Evolutionary conservation across 768 basidiomycete genomes (phyloP).

Genomic region (Daedaleopsis sinensis): DNA sequence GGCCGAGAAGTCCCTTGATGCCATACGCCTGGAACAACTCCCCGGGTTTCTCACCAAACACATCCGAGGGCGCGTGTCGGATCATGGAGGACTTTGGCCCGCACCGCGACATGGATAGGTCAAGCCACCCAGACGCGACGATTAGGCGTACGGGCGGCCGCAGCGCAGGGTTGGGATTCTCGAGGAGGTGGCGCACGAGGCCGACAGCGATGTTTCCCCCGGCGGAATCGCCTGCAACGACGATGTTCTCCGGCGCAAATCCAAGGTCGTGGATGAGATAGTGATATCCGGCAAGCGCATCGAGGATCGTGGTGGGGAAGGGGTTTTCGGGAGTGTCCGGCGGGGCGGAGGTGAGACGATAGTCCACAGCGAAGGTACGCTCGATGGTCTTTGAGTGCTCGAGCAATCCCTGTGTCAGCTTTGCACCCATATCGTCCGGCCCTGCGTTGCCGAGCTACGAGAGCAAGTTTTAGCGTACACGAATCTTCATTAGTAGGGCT

Average conservation of each 20-base stretch:
- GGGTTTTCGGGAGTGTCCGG: constrained; percentile 48
- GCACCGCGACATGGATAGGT: constrained; percentile 47
- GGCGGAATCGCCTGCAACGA: constrained; percentile 75
- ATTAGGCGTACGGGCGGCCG: constrained; percentile 47
- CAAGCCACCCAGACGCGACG: constrained; percentile 59
- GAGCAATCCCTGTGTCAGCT: background rate
- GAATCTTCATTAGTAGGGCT: background rate
- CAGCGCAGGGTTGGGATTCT: constrained; percentile 44
- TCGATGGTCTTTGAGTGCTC: constrained; percentile 41
- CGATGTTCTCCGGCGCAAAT: constrained; percentile 61
- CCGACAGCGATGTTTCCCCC: constrained; percentile 75
- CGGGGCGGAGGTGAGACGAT: constrained; percentile 58
- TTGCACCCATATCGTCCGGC: background rate
- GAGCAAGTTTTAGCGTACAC: too few species aligned
- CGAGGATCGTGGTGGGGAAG: constrained; percentile 77
- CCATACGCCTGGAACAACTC: constrained; percentile 7
- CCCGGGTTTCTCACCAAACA: background rate
- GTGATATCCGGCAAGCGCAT: constrained; percentile 73
- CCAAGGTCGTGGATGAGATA: constrained; percentile 64
- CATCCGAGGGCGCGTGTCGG: constrained; percentile 33
- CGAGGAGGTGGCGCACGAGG: constrained; percentile 61
- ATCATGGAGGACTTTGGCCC: constrained; percentile 2
- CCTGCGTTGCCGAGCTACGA: background rate
- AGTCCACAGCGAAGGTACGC: constrained; percentile 67
- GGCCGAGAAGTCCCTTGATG: constrained; percentile 5